Evolutionary conservation across 176 grass and related monocot species (phyloP), one percentile per base, ranked within the genome.

Genomic region (Cenchrus fungigraminus): DNA sequence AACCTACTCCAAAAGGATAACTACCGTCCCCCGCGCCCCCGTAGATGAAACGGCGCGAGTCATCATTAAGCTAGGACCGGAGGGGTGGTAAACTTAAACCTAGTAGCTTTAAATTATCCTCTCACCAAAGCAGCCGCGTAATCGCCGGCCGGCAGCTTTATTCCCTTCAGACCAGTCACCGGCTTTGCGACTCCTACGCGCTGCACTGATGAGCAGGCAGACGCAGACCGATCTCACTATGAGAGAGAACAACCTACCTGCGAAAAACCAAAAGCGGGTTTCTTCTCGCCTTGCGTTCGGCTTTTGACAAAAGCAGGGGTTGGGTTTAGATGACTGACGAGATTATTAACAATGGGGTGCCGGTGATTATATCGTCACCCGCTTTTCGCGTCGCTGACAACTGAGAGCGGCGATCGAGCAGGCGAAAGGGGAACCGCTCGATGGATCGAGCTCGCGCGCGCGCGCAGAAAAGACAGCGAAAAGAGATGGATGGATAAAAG

Each of bases 81-180:
- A 46, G 49, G 9, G 25, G 25, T 25, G 25, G 78, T 47, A 22
- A 45, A 25, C 8, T 43, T 68, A 81, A 67, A 44, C 15, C 19
- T 68, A 80, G 63, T 68, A 80, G 78, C 19, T 73, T 25, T 25
- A 25, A 25, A 25, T 25, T 83, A 90, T 86, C 79, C 50, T 32
- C 20, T 25, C 51, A 11, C 59, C 16, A 56, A 56, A 56, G 78
- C 87, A 40, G 78, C 14, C 88, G 84, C 84, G 84, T 86, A 89
- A 82, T 77, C 65, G 25, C 25, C 25, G 25, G 46, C 44, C 63
- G 56, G 56, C 83, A 90, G 11, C 88, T 90, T 90, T 87, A 90
- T 87, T 79, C 88, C 12, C 79, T 34, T 78, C 79, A 83, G 2
- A 87, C 79, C 56, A 74, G 60, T 68, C 79, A 46, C 67, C 51